Evolutionary conservation across 2,329 filamentous ascomycete genomes (phyloP).

Genomic region (Dothistroma pini): DNA sequence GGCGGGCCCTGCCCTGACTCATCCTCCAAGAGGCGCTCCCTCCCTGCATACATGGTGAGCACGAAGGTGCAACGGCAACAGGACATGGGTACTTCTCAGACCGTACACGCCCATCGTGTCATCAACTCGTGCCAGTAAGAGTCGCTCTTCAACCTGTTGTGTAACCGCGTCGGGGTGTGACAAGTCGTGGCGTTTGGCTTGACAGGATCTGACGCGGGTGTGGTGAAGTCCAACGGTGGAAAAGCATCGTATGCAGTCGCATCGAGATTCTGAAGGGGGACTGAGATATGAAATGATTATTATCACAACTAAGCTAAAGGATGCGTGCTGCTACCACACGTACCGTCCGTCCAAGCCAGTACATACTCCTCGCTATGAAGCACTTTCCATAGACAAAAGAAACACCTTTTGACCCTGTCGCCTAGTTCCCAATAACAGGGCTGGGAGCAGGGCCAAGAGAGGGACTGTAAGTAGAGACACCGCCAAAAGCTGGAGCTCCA

Average conservation of each 20-base stretch:
- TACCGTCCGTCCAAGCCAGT: neutral
- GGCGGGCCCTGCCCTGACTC: neutral
- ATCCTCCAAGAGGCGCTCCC: neutral
- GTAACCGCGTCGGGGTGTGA: no score
- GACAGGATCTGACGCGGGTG: no score
- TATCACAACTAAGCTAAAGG: neutral
- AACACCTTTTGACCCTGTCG: conserved; percentile 1
- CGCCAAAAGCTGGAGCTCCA: neutral
- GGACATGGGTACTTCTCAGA: no score
- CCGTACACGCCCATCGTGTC: no score
- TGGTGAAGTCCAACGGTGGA: no score
- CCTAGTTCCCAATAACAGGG: neutral
- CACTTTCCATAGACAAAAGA: neutral
- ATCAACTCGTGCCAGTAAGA: no score
- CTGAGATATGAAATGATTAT: conserved; percentile 1
- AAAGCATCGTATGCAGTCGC: no score
- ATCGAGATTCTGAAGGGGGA: neutral
- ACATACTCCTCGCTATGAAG: conserved; percentile 4
- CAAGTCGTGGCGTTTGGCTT: no score
- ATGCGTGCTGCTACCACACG: neutral
- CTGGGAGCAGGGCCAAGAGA: no score
- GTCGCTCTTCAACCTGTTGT: no score
- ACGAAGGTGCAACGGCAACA: neutral
- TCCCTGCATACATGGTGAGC: neutral
- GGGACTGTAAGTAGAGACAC: no score